Evolutionary conservation across 2,329 filamentous ascomycete species (phyloP).

Genomic region (Apiospora hydei): DNA sequence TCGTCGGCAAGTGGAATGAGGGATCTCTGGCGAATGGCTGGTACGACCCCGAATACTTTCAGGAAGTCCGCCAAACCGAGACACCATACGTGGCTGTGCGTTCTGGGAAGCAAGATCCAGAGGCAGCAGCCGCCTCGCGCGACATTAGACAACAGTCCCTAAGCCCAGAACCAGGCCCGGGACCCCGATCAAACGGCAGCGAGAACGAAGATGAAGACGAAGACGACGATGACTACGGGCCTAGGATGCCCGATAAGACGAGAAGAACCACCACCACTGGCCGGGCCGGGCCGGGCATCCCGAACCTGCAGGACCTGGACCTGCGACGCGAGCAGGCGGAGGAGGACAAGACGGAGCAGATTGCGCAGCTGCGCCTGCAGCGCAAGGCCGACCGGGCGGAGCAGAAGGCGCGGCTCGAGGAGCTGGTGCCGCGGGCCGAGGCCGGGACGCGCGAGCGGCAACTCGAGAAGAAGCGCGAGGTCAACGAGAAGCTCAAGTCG

Average conservation of each 20-base stretch:
- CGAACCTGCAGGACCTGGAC: conserved; percentile 76
- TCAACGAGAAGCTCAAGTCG: conserved; percentile 74
- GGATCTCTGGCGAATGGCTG: conserved; percentile 87
- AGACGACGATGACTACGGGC: conserved; percentile 64
- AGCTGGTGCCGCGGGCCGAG: conserved; percentile 83
- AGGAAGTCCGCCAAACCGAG: conserved; percentile 36
- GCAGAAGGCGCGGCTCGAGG: conserved; percentile 79
- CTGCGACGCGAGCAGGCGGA: conserved; percentile 58
- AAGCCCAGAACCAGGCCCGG: not conserved
- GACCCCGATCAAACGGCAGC: not conserved
- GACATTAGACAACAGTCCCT: not conserved
- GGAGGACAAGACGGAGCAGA: conserved; percentile 55
- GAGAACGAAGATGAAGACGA: conserved; percentile 46
- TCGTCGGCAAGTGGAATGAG: conserved; percentile 89
- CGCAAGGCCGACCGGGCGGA: conserved; percentile 69
- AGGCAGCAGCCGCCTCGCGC: not conserved
- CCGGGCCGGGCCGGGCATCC: conserved; percentile 65
- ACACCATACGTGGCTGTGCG: conserved; percentile 10
- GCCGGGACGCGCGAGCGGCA: conserved; percentile 82
- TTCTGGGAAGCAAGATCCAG: not conserved
- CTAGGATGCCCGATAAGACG: conserved; percentile 42
- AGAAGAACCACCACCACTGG: conserved; percentile 26
- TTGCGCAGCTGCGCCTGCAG: conserved; percentile 63
- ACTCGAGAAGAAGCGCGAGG: conserved; percentile 83
- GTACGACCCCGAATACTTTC: conserved; percentile 83